These are phyloP conservation scores for Knufia petricola DNA, from an alignment of 2,329 filamentous ascomycete genomes.

Conservation along the genomic window DNA sequence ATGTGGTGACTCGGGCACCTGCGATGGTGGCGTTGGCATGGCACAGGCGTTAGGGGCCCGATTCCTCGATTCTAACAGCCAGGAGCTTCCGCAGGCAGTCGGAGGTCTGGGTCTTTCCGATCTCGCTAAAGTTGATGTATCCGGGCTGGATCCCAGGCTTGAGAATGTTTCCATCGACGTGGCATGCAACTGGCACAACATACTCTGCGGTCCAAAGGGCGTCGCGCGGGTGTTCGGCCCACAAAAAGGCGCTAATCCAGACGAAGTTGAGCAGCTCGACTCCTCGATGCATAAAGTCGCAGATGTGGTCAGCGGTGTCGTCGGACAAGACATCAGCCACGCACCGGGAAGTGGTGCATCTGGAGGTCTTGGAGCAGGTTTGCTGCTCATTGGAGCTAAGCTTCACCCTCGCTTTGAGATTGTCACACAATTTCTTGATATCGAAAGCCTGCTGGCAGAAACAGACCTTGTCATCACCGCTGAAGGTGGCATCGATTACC, in stretches of 20 bases:
- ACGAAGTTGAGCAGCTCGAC: slow-evolving; percentile 36
- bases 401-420: slow-evolving; percentile 42
- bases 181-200: slow-evolving; percentile 44
- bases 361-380: slow-evolving; percentile 44
- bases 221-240: slow-evolving; percentile 44
- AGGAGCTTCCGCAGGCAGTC: slow-evolving; percentile 30
- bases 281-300: slow-evolving; percentile 36
- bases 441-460: slow-evolving; percentile 38
- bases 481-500: slow-evolving; percentile 44
- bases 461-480: slow-evolving; percentile 46
- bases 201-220: slow-evolving; percentile 41
- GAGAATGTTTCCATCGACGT: slow-evolving; percentile 37
- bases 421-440: slow-evolving; percentile 42
- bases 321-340: slow-evolving; percentile 31
- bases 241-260: slow-evolving; percentile 41
- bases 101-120: slow-evolving; percentile 34
- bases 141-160: slow-evolving; percentile 31
- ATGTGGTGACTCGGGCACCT: slow-evolving; percentile 47
- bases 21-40: slow-evolving; percentile 46
- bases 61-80: slow-evolving; percentile 32
- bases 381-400: slow-evolving; percentile 39
- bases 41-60: slow-evolving; percentile 43
- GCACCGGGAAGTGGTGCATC: slow-evolving; percentile 43
- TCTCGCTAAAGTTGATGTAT: slow-evolving; percentile 34
- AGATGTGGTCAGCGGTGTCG: slow-evolving; percentile 26